A percentile compares a stretch with the other conserved stretches of the same genome.
These are phyloP conservation scores for Orbilia quercus DNA, from an alignment of 2,329 filamentous ascomycete genomes.

Conservation along the genomic window DNA sequence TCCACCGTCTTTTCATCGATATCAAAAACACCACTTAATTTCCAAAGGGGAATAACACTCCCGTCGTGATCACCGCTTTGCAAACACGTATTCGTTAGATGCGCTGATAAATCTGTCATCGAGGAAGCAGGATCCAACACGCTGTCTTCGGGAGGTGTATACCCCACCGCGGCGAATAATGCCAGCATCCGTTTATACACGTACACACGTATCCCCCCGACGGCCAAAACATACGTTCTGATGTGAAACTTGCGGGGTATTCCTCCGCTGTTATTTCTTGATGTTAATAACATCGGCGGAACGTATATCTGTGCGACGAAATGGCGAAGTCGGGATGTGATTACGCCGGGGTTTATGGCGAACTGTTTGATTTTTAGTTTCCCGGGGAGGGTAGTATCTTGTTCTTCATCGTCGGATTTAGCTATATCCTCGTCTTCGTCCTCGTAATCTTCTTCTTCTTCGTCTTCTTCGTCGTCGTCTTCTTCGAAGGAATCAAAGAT, in stretches of 20 bases:
- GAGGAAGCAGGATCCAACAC: constrained; percentile 60
- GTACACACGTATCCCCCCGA: constrained; percentile 81
- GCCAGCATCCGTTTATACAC: constrained; percentile 93
- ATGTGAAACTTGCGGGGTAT: constrained; percentile 91
- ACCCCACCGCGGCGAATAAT: constrained; percentile 83
- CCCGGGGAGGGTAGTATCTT: not conserved
- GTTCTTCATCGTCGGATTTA: constrained; percentile 34
- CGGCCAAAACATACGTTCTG: constrained; percentile 85
- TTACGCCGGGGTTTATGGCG: constrained; percentile 69
- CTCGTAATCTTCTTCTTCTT: constrained; percentile 69
- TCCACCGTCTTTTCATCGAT: constrained; percentile 67
- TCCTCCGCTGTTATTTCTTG: constrained; percentile 64
- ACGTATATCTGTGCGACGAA: constrained; percentile 98
- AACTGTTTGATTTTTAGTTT: constrained; percentile 58
- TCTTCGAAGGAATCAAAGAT: constrained; percentile 95
- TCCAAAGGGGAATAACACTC: constrained; percentile 80
- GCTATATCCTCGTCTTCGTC: constrained; percentile 62
- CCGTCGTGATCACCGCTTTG: constrained; percentile 73
- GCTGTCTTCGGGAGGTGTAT: constrained; percentile 71
- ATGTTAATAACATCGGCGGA: constrained; percentile 79
- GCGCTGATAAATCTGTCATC: constrained; percentile 71
- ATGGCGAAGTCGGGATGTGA: constrained; percentile 90
- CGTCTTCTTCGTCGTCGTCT: constrained; percentile 73
- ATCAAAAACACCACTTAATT: constrained; percentile 64
- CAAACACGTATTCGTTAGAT: constrained; percentile 95